Evolutionary conservation across 768 basidiomycete genomes (phyloP).

Genomic region (Boletus pseudopeckii): DNA sequence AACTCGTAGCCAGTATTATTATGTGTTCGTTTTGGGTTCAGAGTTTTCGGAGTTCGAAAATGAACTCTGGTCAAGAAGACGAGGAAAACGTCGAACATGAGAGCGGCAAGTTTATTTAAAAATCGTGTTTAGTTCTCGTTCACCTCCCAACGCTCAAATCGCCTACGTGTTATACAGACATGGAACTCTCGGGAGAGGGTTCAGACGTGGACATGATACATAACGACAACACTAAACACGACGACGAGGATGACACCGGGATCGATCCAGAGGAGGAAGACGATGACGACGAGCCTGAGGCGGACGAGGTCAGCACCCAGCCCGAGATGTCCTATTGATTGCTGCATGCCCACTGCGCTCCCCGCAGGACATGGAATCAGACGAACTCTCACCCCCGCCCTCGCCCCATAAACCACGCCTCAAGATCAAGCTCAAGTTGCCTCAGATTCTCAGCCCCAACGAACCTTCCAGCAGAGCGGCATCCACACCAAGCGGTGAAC

Average conservation of each 20-base stretch:
- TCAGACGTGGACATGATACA: conserved; percentile 37
- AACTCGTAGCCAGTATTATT: too few species aligned
- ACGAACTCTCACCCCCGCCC: conserved; percentile 34
- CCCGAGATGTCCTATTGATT: neutral
- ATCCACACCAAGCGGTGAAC: conserved; percentile 23
- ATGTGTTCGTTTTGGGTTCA: too few species aligned
- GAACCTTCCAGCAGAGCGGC: conserved; percentile 29
- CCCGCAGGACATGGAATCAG: conserved; percentile 32
- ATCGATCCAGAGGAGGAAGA: conserved; percentile 35
- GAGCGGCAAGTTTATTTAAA: neutral
- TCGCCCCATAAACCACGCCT: conserved; percentile 41
- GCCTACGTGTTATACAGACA: conserved; percentile 8
- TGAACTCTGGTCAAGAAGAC: conserved; percentile 2
- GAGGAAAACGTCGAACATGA: conserved; percentile 3
- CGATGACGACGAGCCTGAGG: conserved; percentile 18
- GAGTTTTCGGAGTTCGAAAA: conserved; percentile 24
- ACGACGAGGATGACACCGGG: conserved; percentile 38
- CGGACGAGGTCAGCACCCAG: conserved; percentile 6
- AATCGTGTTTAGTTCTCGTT: neutral
- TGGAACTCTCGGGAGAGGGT: conserved; percentile 23
- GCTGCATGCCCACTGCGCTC: neutral
- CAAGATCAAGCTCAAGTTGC: conserved; percentile 61
- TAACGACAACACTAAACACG: conserved; percentile 29
- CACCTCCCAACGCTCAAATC: conserved; percentile 1
- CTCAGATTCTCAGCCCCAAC: conserved; percentile 34